These are phyloP conservation scores for Trichophyton equinum DNA, from an alignment of 2,329 filamentous ascomycete genomes.

Conservation along the genomic window DNA sequence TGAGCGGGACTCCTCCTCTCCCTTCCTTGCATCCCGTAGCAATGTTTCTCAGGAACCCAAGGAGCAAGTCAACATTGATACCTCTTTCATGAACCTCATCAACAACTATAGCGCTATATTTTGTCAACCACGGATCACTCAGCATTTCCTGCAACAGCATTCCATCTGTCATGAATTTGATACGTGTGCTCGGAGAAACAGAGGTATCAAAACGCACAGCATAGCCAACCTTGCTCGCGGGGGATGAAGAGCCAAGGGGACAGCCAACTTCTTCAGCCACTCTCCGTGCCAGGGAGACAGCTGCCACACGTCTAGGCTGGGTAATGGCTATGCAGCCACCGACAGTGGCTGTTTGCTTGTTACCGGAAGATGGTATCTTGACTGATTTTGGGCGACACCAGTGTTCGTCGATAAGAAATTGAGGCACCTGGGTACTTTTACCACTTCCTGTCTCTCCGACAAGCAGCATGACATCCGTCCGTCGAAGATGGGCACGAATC, in stretches of 20 bases:
- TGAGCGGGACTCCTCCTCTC: slow-evolving; percentile 61
- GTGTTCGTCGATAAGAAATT: slow-evolving; percentile 65
- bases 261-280: slow-evolving; percentile 74
- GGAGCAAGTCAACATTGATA: slow-evolving; percentile 80
- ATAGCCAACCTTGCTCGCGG: slow-evolving; percentile 65
- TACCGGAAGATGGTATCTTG: slow-evolving; percentile 25
- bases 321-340: slow-evolving; percentile 85
- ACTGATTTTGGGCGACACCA: slow-evolving; percentile 60
- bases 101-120: slow-evolving; percentile 82
- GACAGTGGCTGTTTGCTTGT: slow-evolving; percentile 31
- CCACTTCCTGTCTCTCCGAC: slow-evolving; percentile 92
- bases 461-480: slow-evolving; percentile 65
- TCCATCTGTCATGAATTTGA: slow-evolving; percentile 93
- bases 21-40: slow-evolving; percentile 46
- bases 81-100: slow-evolving; percentile 97
- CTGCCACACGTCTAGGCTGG: slow-evolving; percentile 84
- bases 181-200: slow-evolving; percentile 63
- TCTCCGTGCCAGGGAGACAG: slow-evolving; percentile 76
- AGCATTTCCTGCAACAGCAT: slow-evolving; percentile 92
- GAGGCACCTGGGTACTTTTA: slow-evolving; percentile 92
- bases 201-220: slow-evolving; percentile 89
- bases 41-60: slow-evolving; percentile 77
- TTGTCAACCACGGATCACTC: slow-evolving; percentile 64
- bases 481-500: slow-evolving; percentile 52
- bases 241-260: slow-evolving; percentile 46